Conservation (phyloP, 495 filamentous ascomycete genomes). For the Halenospora varia region DNA sequence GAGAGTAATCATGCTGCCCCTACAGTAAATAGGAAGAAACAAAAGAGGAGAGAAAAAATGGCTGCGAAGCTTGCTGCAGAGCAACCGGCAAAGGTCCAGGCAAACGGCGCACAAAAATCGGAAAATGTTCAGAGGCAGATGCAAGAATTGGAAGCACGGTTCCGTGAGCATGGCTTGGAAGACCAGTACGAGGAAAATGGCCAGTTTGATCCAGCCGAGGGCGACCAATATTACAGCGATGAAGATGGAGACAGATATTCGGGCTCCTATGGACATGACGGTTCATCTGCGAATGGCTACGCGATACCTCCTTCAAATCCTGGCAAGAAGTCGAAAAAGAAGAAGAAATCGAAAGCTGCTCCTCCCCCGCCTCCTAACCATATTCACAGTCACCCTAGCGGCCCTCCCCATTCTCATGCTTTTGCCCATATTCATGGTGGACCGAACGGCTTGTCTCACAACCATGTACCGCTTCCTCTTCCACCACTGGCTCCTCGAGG, state of each 20-base stretch:
- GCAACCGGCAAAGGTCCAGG: slow-evolving; percentile 7
- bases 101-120: slow-evolving; percentile 17
- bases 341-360: slow-evolving; percentile 47
- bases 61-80: slow-evolving; percentile 68
- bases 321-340: slow-evolving; percentile 61
- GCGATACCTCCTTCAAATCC: slow-evolving; percentile 21
- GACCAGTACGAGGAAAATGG: slow-evolving; percentile 16
- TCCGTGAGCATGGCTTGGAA: slow-evolving; percentile 22
- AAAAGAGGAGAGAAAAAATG: slow-evolving; percentile 75
- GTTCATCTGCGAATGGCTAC: slow-evolving; percentile 24
- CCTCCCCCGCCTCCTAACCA: slow-evolving; percentile 2
- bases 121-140: slow-evolving; percentile 15
- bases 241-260: slow-evolving; percentile 41
- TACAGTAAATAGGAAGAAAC: slow-evolving; percentile 84
- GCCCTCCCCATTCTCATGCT: neutral
- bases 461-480: slow-evolving; percentile 20
- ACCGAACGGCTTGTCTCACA: slow-evolving; percentile 24
- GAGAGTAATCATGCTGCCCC: slow-evolving; percentile 21
- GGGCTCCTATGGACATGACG: slow-evolving; percentile 31
- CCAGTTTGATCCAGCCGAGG: slow-evolving; percentile 30
- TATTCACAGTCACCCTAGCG: slow-evolving; percentile 8
- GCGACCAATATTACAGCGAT: slow-evolving; percentile 42
- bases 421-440: slow-evolving; percentile 18
- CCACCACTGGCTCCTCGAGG: slow-evolving; percentile 31
- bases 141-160: slow-evolving; percentile 22